These are phyloP conservation scores for Trichoderma endophyticum DNA, from an alignment of 2,329 filamentous ascomycete species.

Conservation along the genomic window DNA sequence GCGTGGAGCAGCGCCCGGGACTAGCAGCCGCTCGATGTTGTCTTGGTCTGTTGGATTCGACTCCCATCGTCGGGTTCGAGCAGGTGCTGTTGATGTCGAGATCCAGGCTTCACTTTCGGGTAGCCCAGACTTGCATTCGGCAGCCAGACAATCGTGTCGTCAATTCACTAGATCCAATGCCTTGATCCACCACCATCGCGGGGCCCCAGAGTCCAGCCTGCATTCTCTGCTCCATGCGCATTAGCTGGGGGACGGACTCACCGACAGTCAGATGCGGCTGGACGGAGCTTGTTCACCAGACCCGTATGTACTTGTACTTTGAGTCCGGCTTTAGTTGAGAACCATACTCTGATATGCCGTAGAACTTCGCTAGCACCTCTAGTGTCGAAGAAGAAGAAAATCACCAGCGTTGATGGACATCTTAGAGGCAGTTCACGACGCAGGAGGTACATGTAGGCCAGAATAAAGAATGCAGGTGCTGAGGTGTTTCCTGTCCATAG, in stretches of 20 bases:
- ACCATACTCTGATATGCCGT: not conserved
- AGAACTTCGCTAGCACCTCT: not conserved
- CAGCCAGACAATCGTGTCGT: not conserved
- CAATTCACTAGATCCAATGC: constrained; percentile 1
- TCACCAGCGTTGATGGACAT: not conserved
- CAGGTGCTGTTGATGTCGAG: not conserved
- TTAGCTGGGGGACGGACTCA: constrained; percentile 26
- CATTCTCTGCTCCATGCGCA: constrained; percentile 4
- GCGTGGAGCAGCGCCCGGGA: not conserved
- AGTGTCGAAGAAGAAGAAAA: not conserved
- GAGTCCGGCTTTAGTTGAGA: not conserved
- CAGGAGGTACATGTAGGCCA: not conserved
- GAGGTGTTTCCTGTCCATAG: not conserved
- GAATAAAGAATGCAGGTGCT: not conserved
- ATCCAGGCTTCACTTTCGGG: not conserved
- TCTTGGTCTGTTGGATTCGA: not conserved
- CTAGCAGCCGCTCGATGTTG: not conserved
- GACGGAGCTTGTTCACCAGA: not conserved
- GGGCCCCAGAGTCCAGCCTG: constrained; percentile 28
- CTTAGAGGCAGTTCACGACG: not conserved
- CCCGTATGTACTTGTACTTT: not conserved
- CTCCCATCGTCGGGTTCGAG: not conserved
- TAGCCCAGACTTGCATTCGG: not conserved
- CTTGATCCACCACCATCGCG: constrained; percentile 24
- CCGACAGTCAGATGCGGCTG: constrained; percentile 39